Evolutionary conservation across 1,284 basidiomycete species (phyloP), one percentile per base, ranked within the genome.

Genomic region (Athelia sp.): DNA sequence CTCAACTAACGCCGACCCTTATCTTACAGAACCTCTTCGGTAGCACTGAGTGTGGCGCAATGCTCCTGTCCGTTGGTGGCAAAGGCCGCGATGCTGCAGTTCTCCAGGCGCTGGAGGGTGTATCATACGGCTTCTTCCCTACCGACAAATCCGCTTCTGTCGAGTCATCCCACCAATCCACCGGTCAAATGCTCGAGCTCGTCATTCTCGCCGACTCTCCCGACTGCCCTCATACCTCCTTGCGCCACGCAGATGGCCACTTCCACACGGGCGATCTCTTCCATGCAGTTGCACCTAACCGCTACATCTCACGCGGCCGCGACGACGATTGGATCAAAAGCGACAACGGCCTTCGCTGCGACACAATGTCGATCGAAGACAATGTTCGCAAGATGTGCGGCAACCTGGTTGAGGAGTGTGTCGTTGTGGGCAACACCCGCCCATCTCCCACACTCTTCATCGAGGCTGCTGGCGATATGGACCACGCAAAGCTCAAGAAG

Each of bases 291-390:
- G 52, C 66, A 1, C 71, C 77, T 1, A 81, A 81, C 0, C 66
- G 65, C 52, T 88, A 81, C 62, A 60, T 79, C 24, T 84, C 78
- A 58, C 75, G 81, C 45, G 85, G 85, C 15, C 74, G 85, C 38
- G 78, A 86, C 54, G 85, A 87, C 54, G 85, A 88, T 62, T 88
- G 85, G 85, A 87, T 88, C 62, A 87, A 87, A 67, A 83, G 79
- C 38, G 80, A 85, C 59, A 85, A 77, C 62, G 83, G 84, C 56
- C 67, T 86, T 52, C 75, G 82, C 34, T 87, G 84, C 57, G 84
- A 88, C 58, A 86, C 85, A 43, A 86, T 82, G 75, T 75, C 84
- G 15, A 86, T 88, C 53, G 84, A 87, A 63, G 85, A 87, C 54
- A 83, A 86, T 57, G 70, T 81, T 36, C 74, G 75, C 36, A 60